These are phyloP conservation scores for Puccinia horiana DNA, from an alignment of 1,284 basidiomycete species.

Conservation along the genomic window DNA sequence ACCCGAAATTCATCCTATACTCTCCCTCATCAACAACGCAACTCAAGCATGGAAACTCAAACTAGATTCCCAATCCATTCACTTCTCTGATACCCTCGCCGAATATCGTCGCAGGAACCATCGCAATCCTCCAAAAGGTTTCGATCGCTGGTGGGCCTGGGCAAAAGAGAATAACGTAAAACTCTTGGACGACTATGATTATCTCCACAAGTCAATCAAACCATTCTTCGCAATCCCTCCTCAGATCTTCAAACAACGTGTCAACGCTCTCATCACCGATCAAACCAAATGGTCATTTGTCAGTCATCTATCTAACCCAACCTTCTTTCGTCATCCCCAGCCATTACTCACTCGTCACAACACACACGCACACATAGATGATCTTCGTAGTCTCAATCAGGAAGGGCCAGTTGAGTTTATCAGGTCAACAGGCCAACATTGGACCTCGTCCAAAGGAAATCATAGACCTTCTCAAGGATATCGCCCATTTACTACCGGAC, in stretches of 20 bases:
- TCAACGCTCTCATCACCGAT: neutral
- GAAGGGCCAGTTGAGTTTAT: constrained; percentile 30
- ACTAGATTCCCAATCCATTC: constrained; percentile 31
- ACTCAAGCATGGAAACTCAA: constrained; percentile 28
- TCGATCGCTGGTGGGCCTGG: constrained; percentile 45
- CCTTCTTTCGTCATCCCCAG: too few species aligned
- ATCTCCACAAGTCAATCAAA: constrained; percentile 25
- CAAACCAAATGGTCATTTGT: constrained; percentile 39
- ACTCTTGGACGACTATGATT: constrained; percentile 44
- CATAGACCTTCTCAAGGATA: constrained; percentile 13
- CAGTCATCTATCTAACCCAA: neutral
- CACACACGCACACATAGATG: neutral
- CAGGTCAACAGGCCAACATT: constrained; percentile 9
- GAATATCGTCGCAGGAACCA: constrained; percentile 31
- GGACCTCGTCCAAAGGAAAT: constrained; percentile 19
- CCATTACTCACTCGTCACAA: neutral
- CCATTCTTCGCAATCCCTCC: constrained; percentile 48
- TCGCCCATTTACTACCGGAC: constrained; percentile 38
- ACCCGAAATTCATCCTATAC: constrained; percentile 31
- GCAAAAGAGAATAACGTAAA: constrained; percentile 32
- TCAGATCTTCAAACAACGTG: constrained; percentile 22
- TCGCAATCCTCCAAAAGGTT: constrained; percentile 38
- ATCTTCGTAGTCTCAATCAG: constrained; percentile 44
- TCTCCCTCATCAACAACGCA: constrained; percentile 36
- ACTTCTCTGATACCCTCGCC: constrained; percentile 11